These are phyloP conservation scores for Stemphylium vesicarium DNA, from an alignment of 2,329 filamentous ascomycete genomes.

Conservation along the genomic window DNA sequence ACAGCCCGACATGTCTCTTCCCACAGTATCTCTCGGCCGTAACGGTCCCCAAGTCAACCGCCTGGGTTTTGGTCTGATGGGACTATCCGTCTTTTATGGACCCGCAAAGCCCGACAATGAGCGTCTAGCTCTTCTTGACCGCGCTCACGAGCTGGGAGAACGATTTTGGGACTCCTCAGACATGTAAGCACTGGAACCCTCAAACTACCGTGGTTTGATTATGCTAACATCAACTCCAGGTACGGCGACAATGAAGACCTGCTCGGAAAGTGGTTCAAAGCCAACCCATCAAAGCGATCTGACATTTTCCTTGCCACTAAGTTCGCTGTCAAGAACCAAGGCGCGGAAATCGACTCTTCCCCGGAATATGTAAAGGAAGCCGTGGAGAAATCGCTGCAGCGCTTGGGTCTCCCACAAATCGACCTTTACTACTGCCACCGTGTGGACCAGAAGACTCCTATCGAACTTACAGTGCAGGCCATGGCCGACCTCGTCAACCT, in stretches of 20 bases:
- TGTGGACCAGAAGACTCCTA: conserved; percentile 52
- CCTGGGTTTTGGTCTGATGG: conserved; percentile 64
- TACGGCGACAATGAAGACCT: conserved; percentile 46
- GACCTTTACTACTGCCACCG: conserved; percentile 56
- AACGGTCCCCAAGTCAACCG: conserved; percentile 59
- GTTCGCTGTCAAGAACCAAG: conserved; percentile 53
- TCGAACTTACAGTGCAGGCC: conserved; percentile 57
- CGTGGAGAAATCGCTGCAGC: conserved; percentile 48
- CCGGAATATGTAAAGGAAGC: conserved; percentile 52
- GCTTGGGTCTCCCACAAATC: conserved; percentile 52
- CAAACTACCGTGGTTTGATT: conserved; percentile 12
- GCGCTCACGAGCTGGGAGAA: conserved; percentile 58
- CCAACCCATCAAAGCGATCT: conserved; percentile 45
- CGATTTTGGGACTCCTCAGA: conserved; percentile 42
- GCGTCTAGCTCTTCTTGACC: conserved; percentile 60
- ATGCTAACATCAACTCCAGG: conserved; percentile 2
- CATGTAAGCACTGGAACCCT: conserved; percentile 20
- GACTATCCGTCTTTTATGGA: conserved; percentile 56
- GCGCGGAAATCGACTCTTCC: conserved; percentile 43
- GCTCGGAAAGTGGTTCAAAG: conserved; percentile 44
- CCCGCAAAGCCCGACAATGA: conserved; percentile 57
- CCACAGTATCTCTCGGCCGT: conserved; percentile 58
- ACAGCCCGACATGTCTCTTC: conserved; percentile 41
- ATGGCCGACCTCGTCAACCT: conserved; percentile 63
- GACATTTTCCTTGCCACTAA: conserved; percentile 58